Evolutionary conservation across 2,329 filamentous ascomycete species (phyloP).

Genomic region (Pseudogymnoascus sp.): DNA sequence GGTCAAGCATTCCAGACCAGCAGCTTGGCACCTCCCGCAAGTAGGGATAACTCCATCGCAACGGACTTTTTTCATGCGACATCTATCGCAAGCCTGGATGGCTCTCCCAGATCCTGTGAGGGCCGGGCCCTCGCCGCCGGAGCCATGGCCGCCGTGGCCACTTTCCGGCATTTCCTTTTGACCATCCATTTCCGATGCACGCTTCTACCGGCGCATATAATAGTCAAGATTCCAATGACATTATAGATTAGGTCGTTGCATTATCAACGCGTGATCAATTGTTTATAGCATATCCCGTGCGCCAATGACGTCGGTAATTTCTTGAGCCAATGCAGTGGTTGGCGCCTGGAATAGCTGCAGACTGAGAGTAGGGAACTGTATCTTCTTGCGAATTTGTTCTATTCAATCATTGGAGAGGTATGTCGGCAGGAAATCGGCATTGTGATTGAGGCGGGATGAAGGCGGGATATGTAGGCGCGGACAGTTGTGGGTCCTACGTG

Average conservation of each 20-base stretch:
- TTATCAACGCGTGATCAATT: not conserved
- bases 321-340: not conserved
- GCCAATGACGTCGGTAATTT: not conserved
- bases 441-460: not conserved
- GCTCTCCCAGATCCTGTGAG: slow-evolving; percentile 13
- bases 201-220: not conserved
- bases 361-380: not conserved
- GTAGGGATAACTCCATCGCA: slow-evolving; percentile 15
- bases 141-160: not conserved
- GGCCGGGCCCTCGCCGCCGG: slow-evolving; percentile 3
- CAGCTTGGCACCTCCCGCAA: slow-evolving; percentile 14
- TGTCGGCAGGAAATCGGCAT: not conserved
- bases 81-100: slow-evolving; percentile 15
- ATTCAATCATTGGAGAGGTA: not conserved
- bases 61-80: slow-evolving; percentile 15
- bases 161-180: not conserved
- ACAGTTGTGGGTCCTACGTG: not conserved
- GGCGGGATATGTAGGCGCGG: not conserved
- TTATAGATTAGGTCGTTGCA: slow-evolving; percentile 1
- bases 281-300: not conserved
- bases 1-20: slow-evolving; percentile 14
- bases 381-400: not conserved
- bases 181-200: not conserved
- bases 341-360: not conserved
- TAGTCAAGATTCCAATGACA: not conserved